Conservation (phyloP, 305 asterid genomes). For the Rubia occidens region DNA sequence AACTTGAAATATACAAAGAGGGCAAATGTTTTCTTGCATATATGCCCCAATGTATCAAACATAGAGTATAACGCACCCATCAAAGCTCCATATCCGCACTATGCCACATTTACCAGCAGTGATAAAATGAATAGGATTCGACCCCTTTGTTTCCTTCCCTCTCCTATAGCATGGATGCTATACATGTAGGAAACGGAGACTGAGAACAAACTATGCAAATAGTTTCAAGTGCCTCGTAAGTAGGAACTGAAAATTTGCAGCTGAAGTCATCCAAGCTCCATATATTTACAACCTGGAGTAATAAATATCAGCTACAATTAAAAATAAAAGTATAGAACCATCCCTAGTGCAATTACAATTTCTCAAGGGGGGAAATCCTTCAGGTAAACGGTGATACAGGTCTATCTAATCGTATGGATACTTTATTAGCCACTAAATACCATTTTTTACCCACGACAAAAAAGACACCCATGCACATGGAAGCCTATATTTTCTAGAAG, state of each 20-base stretch:
- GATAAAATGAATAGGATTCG: slow-evolving; percentile 50
- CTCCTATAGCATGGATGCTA: slow-evolving; percentile 35
- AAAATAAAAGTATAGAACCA: not conserved
- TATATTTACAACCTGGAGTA: slow-evolving; percentile 69
- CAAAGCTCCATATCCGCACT: slow-evolving; percentile 84
- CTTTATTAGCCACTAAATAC: not conserved
- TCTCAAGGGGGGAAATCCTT: not conserved
- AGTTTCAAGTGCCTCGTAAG: slow-evolving; percentile 81
- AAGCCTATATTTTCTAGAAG: not conserved
- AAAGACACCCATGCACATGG: not conserved
- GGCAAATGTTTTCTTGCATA: not conserved
- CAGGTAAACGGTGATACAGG: not conserved
- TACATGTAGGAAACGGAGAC: slow-evolving; percentile 48
- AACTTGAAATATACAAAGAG: not conserved
- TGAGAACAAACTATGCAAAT: slow-evolving; percentile 50
- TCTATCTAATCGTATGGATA: not conserved
- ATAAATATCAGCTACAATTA: slow-evolving; percentile 21
- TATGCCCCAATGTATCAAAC: not conserved
- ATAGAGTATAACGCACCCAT: slow-evolving; percentile 45
- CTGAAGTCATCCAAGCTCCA: slow-evolving; percentile 82
- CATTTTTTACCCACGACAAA: no score
- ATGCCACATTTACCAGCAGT: slow-evolving; percentile 96
- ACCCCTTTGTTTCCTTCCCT: slow-evolving; percentile 40
- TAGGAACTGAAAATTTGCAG: slow-evolving; percentile 60
- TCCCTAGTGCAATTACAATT: not conserved